Evolutionary conservation across 164 flowering plant species (phyloP), one percentile per base, ranked within the genome.

Genomic region (Vitis labrusca): DNA sequence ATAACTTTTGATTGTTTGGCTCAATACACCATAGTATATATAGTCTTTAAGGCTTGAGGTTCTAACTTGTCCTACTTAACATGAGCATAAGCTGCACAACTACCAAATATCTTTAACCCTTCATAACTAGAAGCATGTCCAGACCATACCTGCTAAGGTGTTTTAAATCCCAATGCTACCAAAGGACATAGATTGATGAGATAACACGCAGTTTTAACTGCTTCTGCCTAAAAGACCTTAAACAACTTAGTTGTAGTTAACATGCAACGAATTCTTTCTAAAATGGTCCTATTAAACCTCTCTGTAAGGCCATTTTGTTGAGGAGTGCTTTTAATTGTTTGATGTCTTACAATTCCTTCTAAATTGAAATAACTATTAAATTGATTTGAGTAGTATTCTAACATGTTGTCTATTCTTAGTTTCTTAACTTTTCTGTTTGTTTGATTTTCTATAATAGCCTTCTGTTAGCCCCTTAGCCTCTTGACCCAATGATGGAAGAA

Each of bases 241-340:
- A 16, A 6, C 12, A 63, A 12, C 1, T 29, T 30, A 19, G 59
- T 29, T 15, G 59, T 37, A 1, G 30, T 30, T 1, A 49, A 5
- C 65, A 72, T 50, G 44, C 70, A 59, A 10, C 66, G 0, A 16
- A 58, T 66, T 19, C 37, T 66, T 12, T 72, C 27, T 23, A 60
- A 4, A 4, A 72, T 9, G 3, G 75, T 66, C 19, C 44, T 15
- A 17, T 66, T 72, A 61, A 66, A 32, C 14, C 70, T 23, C 13
- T 32, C 66, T 50, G 17, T 65, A 3, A 65, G 51, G 1, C 73
- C 73, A 74, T 74, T 74, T 10, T 74, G 64, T 49, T 69, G 69
- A 12, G 65, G 69, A 5, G 65, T 69, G 9, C 19, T 2, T 13
- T 9, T 51, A 32, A 64, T 3, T 7, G 59, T 62, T 7, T 8